Evolutionary conservation across 192 early-diverging fungal species (phyloP).

Genomic region (Geranomyces variabilis): DNA sequence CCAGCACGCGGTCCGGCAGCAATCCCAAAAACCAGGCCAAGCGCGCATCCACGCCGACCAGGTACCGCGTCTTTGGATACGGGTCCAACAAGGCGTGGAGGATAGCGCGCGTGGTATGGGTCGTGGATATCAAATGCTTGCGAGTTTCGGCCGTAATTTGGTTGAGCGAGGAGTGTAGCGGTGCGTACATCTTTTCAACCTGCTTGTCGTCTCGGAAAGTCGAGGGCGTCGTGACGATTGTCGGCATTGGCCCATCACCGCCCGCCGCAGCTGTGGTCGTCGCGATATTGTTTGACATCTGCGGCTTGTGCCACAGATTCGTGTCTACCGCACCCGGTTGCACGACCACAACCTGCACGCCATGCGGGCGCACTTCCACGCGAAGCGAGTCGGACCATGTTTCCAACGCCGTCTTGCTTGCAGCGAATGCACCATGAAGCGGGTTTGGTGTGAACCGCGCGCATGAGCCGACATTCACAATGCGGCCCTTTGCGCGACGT

Average conservation of each 20-base stretch:
- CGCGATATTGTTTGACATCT: no score
- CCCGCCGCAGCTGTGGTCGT: no score
- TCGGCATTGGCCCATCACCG: no score
- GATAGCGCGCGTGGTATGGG: slow-evolving; percentile 40
- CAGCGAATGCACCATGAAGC: slow-evolving; percentile 44
- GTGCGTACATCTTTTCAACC: slow-evolving; percentile 5
- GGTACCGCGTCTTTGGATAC: slow-evolving; percentile 47
- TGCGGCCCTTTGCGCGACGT: slow-evolving; percentile 32
- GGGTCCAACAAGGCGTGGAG: slow-evolving; percentile 32
- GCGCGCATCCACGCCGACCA: slow-evolving; percentile 41
- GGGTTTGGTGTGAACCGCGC: slow-evolving; percentile 42
- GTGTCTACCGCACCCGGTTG: slow-evolving; percentile 33
- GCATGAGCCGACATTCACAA: slow-evolving; percentile 43
- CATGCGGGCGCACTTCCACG: slow-evolving; percentile 42
- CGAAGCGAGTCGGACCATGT: slow-evolving; percentile 39
- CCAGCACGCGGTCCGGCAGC: slow-evolving; percentile 46
- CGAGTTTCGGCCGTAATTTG: slow-evolving; percentile 1
- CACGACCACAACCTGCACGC: slow-evolving; percentile 43
- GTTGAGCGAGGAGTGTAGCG: slow-evolving; percentile 9
- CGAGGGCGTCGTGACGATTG: no score
- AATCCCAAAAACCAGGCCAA: slow-evolving; percentile 24
- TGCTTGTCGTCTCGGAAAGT: no score
- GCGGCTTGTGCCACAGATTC: slow-evolving; percentile 13
- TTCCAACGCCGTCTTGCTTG: slow-evolving; percentile 45
- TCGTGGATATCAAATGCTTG: slow-evolving; percentile 12